These are phyloP conservation scores for Phlebopus sp. DNA, from an alignment of 1,284 basidiomycete species.

Conservation along the genomic window DNA sequence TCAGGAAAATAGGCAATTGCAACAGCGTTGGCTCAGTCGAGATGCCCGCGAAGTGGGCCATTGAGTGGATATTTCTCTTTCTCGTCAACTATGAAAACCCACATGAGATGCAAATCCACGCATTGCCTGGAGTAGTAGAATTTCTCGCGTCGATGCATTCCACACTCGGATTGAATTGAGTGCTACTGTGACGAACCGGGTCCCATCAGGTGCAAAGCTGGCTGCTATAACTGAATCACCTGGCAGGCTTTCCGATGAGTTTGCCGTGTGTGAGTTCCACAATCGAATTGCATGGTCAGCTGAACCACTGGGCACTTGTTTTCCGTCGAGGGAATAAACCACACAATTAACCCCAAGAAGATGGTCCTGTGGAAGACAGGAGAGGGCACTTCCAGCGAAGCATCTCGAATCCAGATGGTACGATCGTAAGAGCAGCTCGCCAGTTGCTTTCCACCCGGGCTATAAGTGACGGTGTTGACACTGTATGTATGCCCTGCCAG, in stretches of 20 bases:
- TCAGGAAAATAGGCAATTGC: conserved; percentile 56
- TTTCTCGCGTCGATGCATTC: background rate
- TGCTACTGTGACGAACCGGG: conserved; percentile 4
- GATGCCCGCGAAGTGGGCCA: background rate
- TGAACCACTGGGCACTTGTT: no score
- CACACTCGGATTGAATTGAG: background rate
- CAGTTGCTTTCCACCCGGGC: conserved; percentile 53
- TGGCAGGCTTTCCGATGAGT: no score
- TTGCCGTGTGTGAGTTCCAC: no score
- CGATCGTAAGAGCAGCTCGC: conserved; percentile 62
- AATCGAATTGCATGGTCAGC: no score
- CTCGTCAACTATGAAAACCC: background rate
- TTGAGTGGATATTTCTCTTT: background rate
- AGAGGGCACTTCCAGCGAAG: background rate
- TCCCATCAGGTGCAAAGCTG: conserved; percentile 10
- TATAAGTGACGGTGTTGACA: no score
- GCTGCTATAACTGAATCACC: background rate
- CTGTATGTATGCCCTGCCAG: background rate
- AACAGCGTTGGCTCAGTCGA: conserved; percentile 44
- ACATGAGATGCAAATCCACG: background rate
- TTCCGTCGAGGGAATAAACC: no score
- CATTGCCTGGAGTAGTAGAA: background rate
- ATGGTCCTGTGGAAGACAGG: conserved; percentile 1
- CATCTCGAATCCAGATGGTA: conserved; percentile 45
- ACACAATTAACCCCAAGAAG: background rate